Conservation (phyloP, 768 basidiomycete species). For the Hypholoma sublateritium region DNA sequence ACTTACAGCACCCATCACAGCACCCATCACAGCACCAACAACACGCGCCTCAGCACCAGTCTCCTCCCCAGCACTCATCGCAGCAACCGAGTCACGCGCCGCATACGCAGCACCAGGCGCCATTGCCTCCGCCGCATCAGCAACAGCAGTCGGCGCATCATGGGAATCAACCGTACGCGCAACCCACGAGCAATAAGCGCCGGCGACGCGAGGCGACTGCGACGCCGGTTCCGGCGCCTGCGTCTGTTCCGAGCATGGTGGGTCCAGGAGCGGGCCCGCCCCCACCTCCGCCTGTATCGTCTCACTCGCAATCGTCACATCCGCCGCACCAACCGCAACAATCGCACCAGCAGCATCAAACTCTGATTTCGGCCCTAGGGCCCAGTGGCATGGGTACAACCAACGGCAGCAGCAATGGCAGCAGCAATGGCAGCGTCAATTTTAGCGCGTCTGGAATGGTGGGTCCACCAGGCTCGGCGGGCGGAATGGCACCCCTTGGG, state of each 20-base stretch:
- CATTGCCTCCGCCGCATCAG: slow-evolving; percentile 14
- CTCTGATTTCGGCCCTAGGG: slow-evolving; percentile 3
- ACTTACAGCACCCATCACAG: slow-evolving; percentile 7
- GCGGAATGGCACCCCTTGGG: slow-evolving; percentile 2
- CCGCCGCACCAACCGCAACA: neutral
- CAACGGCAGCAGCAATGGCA: neutral
- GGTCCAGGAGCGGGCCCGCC: neutral
- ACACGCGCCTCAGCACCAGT: neutral
- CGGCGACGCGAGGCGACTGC: neutral
- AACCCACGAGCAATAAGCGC: neutral
- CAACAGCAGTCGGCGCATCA: slow-evolving; percentile 33
- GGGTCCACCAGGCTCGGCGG: neutral
- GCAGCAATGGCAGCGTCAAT: neutral
- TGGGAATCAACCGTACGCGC: slow-evolving; percentile 9
- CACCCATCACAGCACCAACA: slow-evolving; percentile 3
- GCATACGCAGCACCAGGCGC: slow-evolving; percentile 10
- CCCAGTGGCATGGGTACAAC: slow-evolving; percentile 2
- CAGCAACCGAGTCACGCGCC: slow-evolving; percentile 11
- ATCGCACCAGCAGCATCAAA: slow-evolving; percentile 8
- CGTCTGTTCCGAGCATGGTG: neutral
- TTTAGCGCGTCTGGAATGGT: neutral
- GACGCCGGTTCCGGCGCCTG: neutral
- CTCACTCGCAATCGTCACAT: neutral
- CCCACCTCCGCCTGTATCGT: neutral
- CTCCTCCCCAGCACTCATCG: neutral